Conservation (phyloP, 2,329 filamentous ascomycete genomes). For the Verticillium nonalfalfae region DNA sequence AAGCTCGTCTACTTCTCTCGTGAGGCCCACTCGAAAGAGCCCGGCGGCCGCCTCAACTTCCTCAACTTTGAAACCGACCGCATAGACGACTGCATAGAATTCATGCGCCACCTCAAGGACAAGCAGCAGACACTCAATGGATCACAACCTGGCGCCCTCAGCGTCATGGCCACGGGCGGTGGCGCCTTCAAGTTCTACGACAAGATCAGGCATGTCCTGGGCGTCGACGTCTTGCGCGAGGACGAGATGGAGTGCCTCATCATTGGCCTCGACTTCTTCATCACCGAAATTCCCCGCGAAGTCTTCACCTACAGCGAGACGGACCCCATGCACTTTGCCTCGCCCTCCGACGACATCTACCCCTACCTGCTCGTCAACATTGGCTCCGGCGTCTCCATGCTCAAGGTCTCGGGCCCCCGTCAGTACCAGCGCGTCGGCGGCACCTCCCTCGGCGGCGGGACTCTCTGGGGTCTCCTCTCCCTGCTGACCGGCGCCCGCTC, state of each 20-base stretch:
- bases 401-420: constrained; percentile 88
- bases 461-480: constrained; percentile 89
- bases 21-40: constrained; percentile 70
- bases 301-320: constrained; percentile 94
- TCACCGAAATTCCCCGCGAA: constrained; percentile 92
- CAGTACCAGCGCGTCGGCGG: constrained; percentile 88
- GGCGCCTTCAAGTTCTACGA: constrained; percentile 98
- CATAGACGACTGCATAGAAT: constrained; percentile 89
- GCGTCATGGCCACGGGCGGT: constrained; percentile 92
- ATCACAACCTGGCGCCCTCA: constrained; percentile 64
- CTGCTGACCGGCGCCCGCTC: constrained; percentile 86
- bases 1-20: constrained; percentile 97
- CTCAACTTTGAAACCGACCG: constrained; percentile 92
- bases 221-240: constrained; percentile 82
- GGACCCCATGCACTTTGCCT: constrained; percentile 84
- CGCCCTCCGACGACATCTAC: constrained; percentile 75
- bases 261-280: constrained; percentile 96
- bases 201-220: constrained; percentile 73
- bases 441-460: constrained; percentile 92
- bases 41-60: constrained; percentile 89
- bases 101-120: constrained; percentile 78
- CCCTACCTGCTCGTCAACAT: constrained; percentile 98
- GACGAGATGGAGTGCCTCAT: constrained; percentile 99
- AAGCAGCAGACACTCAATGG: constrained; percentile 75
- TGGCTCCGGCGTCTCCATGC: constrained; percentile 91